Base-by-base conservation (phyloP, 1,284 basidiomycete genomes). In the Tremellales sp. region DNA sequence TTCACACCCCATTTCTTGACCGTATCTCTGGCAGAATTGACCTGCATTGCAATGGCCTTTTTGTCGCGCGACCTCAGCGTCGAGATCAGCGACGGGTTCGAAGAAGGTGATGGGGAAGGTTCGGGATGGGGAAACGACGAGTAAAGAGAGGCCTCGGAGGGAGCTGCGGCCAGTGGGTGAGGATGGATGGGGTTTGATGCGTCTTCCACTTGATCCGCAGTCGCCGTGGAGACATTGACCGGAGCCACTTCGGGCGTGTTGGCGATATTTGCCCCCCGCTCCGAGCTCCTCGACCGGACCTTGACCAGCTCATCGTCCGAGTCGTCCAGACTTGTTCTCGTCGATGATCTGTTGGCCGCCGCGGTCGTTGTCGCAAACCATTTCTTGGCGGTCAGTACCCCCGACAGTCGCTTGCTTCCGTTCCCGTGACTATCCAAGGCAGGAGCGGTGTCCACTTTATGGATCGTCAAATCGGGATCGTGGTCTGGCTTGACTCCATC, bases 1-100 rank as follows among this genome's bases (percentile, higher is more conserved):
- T 82, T 87, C 16, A 82, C 83, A 18, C 88, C 83, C 87, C 88
- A 92, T 66, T 91, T 91, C 45, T 83, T 82, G 76, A 92, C 83
- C 12, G 84, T 79, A 65, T 92, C 89, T 66, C 84, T 85, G 3
- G 88, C 88, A 27, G 70, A 66, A 14, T 54, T 65, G 36, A 73
- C 72, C 33, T 72, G 82, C 58, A 83, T 83, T 59, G 81, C 82
- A 19, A 91, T 72, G 2, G 86, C 86, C 65, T 89, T 83, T 64
- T 89, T 91, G 68, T 92, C 88, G 13, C 79, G 79, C 0, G 84
- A 79, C 34, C 83, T 83, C 19, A 86, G 81, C 1, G 66, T 65
- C 7, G 60, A 57, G 35, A 77, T 79, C 19, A 77, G 59, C 2
- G 68, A 58, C 2, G 61, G 34, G 14, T 44, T 51, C 13, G 63